A percentile compares a stretch with the other conserved stretches of the same genome.
phyloP scores from a whole-genome alignment of 2,329 filamentous ascomycete genomes.

The Colletotrichum sp. region DNA sequence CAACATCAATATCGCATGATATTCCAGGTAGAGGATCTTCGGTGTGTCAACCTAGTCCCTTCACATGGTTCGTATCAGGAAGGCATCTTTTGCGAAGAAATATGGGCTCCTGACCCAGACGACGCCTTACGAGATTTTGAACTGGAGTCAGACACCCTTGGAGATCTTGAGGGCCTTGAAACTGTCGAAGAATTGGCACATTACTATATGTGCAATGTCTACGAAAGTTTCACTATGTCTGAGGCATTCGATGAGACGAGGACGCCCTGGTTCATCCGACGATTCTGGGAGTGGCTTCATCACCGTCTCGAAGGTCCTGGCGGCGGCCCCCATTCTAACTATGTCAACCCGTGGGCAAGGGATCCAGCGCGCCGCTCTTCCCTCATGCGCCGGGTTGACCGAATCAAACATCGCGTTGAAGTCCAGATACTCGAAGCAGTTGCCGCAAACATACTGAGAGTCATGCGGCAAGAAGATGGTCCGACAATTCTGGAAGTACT shows the following conservation, averaged over 20 bases:
- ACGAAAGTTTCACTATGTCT: not conserved
- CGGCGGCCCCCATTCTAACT: not conserved
- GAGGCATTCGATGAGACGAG: not conserved
- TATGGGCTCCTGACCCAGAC: not conserved
- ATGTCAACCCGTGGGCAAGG: not conserved
- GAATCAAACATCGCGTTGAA: not conserved
- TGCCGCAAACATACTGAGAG: not conserved
- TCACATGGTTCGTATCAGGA: not conserved
- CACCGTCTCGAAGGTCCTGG: not conserved
- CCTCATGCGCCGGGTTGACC: not conserved
- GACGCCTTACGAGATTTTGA: not conserved
- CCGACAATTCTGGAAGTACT: constrained; percentile 30
- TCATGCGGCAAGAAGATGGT: not conserved
- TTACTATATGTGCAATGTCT: not conserved
- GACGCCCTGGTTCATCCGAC: not conserved
- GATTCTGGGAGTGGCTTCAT: not conserved
- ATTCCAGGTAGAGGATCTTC: not conserved
- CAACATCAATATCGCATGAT: not conserved
- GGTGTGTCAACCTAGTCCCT: not conserved
- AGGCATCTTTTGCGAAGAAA: not conserved
- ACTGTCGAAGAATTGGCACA: not conserved
- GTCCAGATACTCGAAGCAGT: not conserved
- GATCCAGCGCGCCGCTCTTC: not conserved
- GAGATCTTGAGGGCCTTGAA: not conserved
- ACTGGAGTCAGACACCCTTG: not conserved